Base-by-base conservation (phyloP, 345 rosid genomes). In the Kernera saxatilis region DNA sequence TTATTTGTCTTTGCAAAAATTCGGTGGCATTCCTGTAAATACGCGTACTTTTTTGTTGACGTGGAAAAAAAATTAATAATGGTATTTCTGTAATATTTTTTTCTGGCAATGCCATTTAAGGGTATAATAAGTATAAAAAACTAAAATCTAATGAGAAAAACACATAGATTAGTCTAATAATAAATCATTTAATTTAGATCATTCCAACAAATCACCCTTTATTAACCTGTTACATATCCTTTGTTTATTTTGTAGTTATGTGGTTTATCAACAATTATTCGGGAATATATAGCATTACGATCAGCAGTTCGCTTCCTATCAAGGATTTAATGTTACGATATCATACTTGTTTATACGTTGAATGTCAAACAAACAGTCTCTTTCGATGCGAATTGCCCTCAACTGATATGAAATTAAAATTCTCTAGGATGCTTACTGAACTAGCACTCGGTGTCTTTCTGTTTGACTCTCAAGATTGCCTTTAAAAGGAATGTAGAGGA, bases 181-280 rank as follows among this genome's bases (percentile, higher is more conserved):
- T n/a, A n/a, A n/a, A n/a, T n/a, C n/a, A n/a, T n/a, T n/a, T n/a
- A n/a, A n/a, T n/a, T n/a, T n/a, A n/a, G n/a, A n/a, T n/a, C n/a
- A n/a, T n/a, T n/a, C n/a, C n/a, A n/a, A n/a, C n/a, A n/a, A n/a
- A n/a, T n/a, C n/a, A n/a, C n/a, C n/a, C n/a, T n/a, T n/a, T n/a
- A n/a, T n/a, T n/a, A n/a, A n/a, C n/a, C n/a, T n/a, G n/a, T n/a
- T n/a, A n/a, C n/a, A n/a, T n/a, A n/a, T n/a, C n/a, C n/a, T 59
- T 43, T 70, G 41, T 70, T 51, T 21, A 30, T 55, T 67, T 17
- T 84, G 80, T 78, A 92, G 98, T 74, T 89, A 62, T 89, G 98
- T 86, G 82, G 94, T 78, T 84, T 92, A 57, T 92, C 98, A 54
- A 92, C 98, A 22, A 89, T 89, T 76, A 77, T 78, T 46, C 98